Conservation (phyloP, 192 early-diverging fungal genomes). For the Rhizoclosmatium globosum region DNA sequence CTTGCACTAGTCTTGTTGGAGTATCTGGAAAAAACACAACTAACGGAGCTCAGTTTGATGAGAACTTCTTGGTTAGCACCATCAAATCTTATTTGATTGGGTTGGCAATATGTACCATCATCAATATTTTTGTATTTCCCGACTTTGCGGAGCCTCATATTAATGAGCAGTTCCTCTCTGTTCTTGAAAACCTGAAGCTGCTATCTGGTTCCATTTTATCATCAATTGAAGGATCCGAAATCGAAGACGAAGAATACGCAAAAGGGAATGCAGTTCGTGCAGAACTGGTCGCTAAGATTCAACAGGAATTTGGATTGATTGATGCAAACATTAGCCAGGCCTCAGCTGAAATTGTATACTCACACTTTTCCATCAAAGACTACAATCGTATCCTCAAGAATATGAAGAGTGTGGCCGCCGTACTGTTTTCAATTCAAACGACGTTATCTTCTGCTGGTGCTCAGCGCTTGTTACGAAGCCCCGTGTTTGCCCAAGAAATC, state of each 20-base stretch:
- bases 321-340: constrained; percentile 33
- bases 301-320: constrained; percentile 7
- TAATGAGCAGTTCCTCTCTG: not conserved
- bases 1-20: not conserved
- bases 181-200: not conserved
- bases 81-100: constrained; percentile 26
- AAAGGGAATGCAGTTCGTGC: not conserved
- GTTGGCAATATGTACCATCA: constrained; percentile 4
- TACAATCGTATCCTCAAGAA: constrained; percentile 5
- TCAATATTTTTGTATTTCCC: constrained; percentile 27
- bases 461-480: constrained; percentile 16
- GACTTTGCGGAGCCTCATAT: constrained; percentile 34
- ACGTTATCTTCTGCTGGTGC: not conserved
- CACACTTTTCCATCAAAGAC: constrained; percentile 32
- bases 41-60: constrained; percentile 15
- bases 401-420: constrained; percentile 10
- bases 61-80: constrained; percentile 5
- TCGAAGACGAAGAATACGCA: constrained; percentile 11
- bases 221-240: constrained; percentile 8
- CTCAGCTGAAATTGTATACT: constrained; percentile 33
- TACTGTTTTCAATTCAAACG: constrained; percentile 30
- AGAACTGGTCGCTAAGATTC: constrained; percentile 14
- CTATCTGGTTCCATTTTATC: constrained; percentile 7
- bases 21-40: not conserved
- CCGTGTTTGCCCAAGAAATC: constrained; percentile 23